phyloP scores from a whole-genome alignment of 495 filamentous ascomycete species.

The Neurospora tetrasperma region DNA sequence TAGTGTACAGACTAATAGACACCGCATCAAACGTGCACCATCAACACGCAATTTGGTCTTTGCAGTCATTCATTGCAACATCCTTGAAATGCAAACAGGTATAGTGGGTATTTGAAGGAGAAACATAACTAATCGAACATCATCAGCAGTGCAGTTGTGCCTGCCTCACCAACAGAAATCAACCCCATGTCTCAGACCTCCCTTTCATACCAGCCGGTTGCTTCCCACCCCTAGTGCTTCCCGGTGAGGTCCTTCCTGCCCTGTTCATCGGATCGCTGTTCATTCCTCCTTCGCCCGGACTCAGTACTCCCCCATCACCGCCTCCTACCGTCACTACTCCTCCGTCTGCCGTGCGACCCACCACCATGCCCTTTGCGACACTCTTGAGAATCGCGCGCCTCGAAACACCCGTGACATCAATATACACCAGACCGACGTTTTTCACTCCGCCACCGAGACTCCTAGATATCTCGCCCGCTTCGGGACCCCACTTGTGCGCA shows the following conservation, averaged over 20 bases:
- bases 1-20: no score
- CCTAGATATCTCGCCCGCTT: slow-evolving; percentile 66
- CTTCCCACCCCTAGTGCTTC: slow-evolving; percentile 18
- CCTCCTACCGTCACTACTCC: slow-evolving; percentile 76
- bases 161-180: not conserved
- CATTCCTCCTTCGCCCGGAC: slow-evolving; percentile 2
- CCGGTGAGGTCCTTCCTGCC: slow-evolving; percentile 5
- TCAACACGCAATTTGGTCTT: no score
- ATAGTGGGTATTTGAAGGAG: not conserved
- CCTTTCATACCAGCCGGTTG: slow-evolving; percentile 12
- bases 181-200: slow-evolving; percentile 5
- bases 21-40: not conserved
- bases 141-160: not conserved
- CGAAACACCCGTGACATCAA: slow-evolving; percentile 88
- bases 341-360: slow-evolving; percentile 76
- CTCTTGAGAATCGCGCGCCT: slow-evolving; percentile 78
- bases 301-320: slow-evolving; percentile 47
- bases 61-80: no score
- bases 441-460: slow-evolving; percentile 76
- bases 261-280: not conserved
- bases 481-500: slow-evolving; percentile 69
- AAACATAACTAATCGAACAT: not conserved
- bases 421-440: slow-evolving; percentile 96
- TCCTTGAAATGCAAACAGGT: not conserved
- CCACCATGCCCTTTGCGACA: slow-evolving; percentile 97